Base-by-base conservation (phyloP, 2,329 filamentous ascomycete genomes). In the Pezicula carpinea region DNA sequence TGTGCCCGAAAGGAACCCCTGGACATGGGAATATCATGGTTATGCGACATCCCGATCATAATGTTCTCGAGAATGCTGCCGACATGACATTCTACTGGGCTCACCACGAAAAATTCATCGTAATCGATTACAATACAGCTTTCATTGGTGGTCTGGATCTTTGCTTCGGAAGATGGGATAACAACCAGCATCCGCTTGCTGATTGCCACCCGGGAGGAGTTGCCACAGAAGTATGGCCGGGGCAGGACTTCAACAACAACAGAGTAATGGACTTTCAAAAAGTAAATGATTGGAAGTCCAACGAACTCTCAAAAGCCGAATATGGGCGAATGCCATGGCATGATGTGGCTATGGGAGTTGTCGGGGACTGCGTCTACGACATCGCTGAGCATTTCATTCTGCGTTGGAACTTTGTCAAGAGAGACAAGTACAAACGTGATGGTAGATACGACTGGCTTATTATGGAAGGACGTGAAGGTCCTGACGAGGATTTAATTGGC, bases 61-160 rank as follows among this genome's bases (percentile, higher is more conserved):
- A 96, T 54, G 79, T 96, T 2, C 82, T 97, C 43, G 90, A 96
- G 59, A 96, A 96, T 60, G 87, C 86, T 2, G 87, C 87, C 23
- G 92, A 97, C 58, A 95, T 96, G 88, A 96, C 90, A 0, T 89
- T 96, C 61, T 96, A 96, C 70, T 97, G 92, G 82, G 93, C 93
- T 0, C 93, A 99, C 64, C 93, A 99, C 64, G 93, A 99, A 61
- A 99, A 99, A 64, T 95, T 96, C 62, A 87, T 97, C 46, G 87
- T 99, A 15, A 87, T 97, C 44, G 93, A 97, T 68, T 95, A 95
- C 61, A 79, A 83, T 14, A 69, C 92, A 57, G 93, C 90, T 13
- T 97, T 97, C 61, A 92, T 97, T 49, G 93, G 93, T 44, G 93
- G 93, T 0, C 74, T 99, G 5, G 93, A 99, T 68, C 73, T 97